phyloP scores from a whole-genome alignment of 306 rosid genomes.

The Corylus americana region DNA sequence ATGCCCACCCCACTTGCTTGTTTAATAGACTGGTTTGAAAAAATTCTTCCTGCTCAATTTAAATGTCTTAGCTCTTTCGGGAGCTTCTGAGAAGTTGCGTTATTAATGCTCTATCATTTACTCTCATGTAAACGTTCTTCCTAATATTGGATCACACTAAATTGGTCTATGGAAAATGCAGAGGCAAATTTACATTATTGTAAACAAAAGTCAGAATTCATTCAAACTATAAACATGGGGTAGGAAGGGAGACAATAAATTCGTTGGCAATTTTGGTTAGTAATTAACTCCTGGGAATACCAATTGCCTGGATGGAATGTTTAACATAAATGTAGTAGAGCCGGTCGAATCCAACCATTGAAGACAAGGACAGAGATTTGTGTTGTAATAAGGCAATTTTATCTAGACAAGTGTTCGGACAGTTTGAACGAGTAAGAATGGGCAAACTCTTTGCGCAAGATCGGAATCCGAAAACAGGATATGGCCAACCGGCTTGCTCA shows the following conservation, averaged over 20 bases:
- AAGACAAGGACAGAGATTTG: too few relatives aligned
- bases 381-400: too few relatives aligned
- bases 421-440: too few relatives aligned
- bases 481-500: background rate
- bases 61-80: background rate
- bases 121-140: background rate
- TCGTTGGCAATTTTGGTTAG: background rate
- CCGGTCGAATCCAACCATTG: too few relatives aligned
- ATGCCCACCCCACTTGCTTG: background rate
- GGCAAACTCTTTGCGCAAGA: too few relatives aligned
- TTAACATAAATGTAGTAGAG: too few relatives aligned
- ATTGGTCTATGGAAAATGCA: background rate
- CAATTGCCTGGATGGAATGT: too few relatives aligned
- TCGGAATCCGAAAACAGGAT: background rate
- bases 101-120: background rate
- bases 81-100: conserved; percentile 1
- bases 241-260: background rate
- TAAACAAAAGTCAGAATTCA: background rate
- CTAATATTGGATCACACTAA: background rate
- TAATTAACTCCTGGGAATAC: background rate
- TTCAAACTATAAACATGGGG: background rate
- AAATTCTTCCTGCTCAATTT: too few relatives aligned
- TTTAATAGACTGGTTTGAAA: too few relatives aligned
- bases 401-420: too few relatives aligned
- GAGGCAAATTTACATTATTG: background rate